Evolutionary conservation across 805 yeast species (phyloP).

Genomic region (Wickerhamiella kazuoi): DNA sequence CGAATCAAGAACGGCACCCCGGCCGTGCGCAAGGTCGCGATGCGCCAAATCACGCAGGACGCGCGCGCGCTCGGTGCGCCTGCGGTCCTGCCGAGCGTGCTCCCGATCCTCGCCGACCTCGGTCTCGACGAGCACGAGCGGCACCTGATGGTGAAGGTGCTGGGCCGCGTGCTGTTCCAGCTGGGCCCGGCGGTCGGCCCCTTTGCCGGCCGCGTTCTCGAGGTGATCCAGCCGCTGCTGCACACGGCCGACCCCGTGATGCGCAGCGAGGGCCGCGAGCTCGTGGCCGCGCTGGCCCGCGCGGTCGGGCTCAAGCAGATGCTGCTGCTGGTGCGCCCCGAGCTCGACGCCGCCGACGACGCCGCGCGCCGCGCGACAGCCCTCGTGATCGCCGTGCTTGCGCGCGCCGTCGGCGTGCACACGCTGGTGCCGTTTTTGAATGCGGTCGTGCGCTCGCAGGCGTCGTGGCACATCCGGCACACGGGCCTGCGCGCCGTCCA

Average conservation of each 20-base stretch:
- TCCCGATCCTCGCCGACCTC: conserved; percentile 61
- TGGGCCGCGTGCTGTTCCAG: conserved; percentile 49
- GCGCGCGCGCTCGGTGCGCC: conserved; percentile 54
- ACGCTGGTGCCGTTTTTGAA: conserved; percentile 58
- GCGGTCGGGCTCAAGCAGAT: conserved; percentile 71
- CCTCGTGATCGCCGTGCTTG: conserved; percentile 67
- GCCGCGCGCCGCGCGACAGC: conserved; percentile 61
- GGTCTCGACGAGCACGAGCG: conserved; percentile 66
- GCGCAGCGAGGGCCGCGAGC: conserved; percentile 62
- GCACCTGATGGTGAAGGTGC: conserved; percentile 58
- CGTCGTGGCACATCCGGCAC: conserved; percentile 67
- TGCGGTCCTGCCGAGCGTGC: conserved; percentile 45
- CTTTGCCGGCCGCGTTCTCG: conserved; percentile 49
- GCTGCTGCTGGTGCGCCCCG: conserved; percentile 65
- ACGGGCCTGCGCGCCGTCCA: conserved; percentile 67
- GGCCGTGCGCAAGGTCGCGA: conserved; percentile 44
- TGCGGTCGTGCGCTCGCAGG: conserved; percentile 61
- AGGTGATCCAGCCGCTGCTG: conserved; percentile 60
- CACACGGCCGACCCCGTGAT: conserved; percentile 65
- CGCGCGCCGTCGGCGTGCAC: conserved; percentile 59
- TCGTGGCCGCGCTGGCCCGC: conserved; percentile 53
- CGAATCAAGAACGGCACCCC: conserved; percentile 68
- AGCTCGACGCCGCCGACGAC: conserved; percentile 69
- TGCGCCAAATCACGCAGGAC: conserved; percentile 46
- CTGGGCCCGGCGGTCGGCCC: conserved; percentile 52